Evolutionary conservation across 2,329 filamentous ascomycete genomes (phyloP), one percentile per base, ranked within the genome.

Genomic region (Apiospora saccharicola): DNA sequence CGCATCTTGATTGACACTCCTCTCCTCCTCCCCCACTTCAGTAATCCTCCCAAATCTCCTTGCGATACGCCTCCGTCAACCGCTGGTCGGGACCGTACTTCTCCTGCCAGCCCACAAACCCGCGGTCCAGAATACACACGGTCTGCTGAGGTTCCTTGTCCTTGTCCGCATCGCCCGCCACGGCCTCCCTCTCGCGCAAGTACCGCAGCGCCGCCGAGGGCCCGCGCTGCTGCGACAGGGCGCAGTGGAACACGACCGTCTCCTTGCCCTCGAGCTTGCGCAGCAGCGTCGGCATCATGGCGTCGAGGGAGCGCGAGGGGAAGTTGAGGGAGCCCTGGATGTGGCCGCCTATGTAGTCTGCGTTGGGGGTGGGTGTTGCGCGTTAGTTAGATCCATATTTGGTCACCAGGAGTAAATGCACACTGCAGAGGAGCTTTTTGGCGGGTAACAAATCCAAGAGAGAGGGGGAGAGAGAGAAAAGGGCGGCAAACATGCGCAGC

Each of bases 211-310:
- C 57, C 10, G 19, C 4, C 19, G 89, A 89, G 0, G 96, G 96
- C 0, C 96, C 96, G 0, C 96, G 88, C 84, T 98, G 93, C 85
- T 98, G 96, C 76, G 93, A 96, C 71, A 98, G 86, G 24, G 94
- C 93, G 83, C 96, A 99, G 84, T 99, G 96, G 82, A 99, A 99
- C 1, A 99, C 90, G 19, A 99, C 94, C 14, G 89, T 92, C 71
- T 96, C 90, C 82, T 94, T 95, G 79, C 92, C 90, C 75, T 90
- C 86, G 68, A 98, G 88, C 61, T 89, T 91, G 72, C 94, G 90
- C 16, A 97, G 87, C n/a, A 99, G 90, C 75, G 95, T 94, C 0
- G 95, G 93, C 82, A 96, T 90, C 76, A 88, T 90, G 80, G 90
- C 89, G 78, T 97, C 94, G 68, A 98, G 89, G 24, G 90, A 89